phyloP scores from a whole-genome alignment of 345 rosid genomes.

The Hirschfeldia incana region DNA sequence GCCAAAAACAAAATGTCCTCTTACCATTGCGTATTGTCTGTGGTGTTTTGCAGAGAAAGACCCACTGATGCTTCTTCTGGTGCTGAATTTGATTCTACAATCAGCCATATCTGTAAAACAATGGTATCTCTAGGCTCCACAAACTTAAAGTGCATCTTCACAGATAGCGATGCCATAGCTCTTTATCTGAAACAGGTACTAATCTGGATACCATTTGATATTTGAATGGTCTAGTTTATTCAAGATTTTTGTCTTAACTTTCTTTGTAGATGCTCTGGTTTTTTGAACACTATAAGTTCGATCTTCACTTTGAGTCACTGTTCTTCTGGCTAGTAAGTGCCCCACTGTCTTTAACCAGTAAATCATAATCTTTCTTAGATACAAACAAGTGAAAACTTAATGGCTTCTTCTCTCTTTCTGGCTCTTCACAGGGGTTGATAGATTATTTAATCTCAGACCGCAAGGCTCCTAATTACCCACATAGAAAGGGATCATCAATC shows the following conservation, averaged over 20 bases:
- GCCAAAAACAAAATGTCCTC: neutral
- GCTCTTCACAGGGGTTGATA: neutral
- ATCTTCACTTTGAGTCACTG: neutral
- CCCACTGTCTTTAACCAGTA: neutral
- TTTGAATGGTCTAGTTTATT: neutral
- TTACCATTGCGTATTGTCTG: neutral
- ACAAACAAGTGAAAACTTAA: neutral
- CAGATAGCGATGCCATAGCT: neutral
- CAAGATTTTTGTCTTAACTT: neutral
- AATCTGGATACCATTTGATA: neutral
- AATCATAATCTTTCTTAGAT: neutral
- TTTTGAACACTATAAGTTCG: neutral
- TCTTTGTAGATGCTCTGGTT: neutral
- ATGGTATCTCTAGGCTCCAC: neutral
- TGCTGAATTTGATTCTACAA: neutral
- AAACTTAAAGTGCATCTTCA: neutral
- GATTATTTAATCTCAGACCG: neutral
- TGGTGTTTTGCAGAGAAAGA: neutral
- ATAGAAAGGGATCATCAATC: neutral
- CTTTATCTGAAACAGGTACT: constrained; percentile 1
- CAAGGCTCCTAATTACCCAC: neutral
- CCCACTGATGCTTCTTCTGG: neutral
- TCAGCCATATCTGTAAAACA: neutral
- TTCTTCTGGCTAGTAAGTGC: neutral
- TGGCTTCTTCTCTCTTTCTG: neutral